Evolutionary conservation across 345 rosid species (phyloP).

Genomic region (Geranium rotundifolium): DNA sequence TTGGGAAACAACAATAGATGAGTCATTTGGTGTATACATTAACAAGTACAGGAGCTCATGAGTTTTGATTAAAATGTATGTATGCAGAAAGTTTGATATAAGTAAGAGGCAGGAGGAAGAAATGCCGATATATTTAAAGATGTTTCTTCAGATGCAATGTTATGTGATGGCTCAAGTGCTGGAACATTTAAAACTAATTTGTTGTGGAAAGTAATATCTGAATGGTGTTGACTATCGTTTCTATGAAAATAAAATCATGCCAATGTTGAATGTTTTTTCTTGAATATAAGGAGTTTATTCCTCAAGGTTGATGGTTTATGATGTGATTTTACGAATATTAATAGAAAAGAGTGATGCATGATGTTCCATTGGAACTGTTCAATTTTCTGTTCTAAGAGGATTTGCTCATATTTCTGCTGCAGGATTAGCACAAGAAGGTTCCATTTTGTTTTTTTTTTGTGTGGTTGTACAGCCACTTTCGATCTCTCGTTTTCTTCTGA

Average conservation of each 20-base stretch:
- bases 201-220: background rate
- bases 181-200: too few relatives aligned
- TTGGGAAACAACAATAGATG: too few relatives aligned
- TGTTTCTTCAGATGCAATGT: too few relatives aligned
- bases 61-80: too few relatives aligned
- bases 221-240: background rate
- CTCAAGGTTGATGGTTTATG: background rate
- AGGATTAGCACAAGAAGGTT: background rate
- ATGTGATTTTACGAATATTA: background rate
- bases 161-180: too few relatives aligned
- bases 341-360: background rate
- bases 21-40: too few relatives aligned
- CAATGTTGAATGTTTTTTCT: background rate
- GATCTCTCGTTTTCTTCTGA: conserved; percentile 6
- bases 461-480: background rate
- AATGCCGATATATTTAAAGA: too few relatives aligned
- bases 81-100: too few relatives aligned
- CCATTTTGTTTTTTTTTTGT: background rate
- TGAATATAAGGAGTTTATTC: background rate
- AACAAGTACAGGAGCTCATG: too few relatives aligned
- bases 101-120: too few relatives aligned
- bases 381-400: background rate
- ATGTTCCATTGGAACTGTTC: background rate
- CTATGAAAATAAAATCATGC: background rate
- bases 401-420: background rate